Evolutionary conservation across 129 eudicot genomes (phyloP).

Genomic region (Daucus carota): DH1_v3.0 NC_030384.2:48718501-48719000

Average conservation of each 20-base stretch:
- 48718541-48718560: background rate
- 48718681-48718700: conserved; percentile 17
- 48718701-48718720: conserved; percentile 28
- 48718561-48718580: conserved; percentile 11
- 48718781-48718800: background rate
- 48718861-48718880: conserved; percentile 10
- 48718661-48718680: conserved; percentile 20
- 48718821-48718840: background rate
- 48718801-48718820: conserved; percentile 4
- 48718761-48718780: conserved; percentile 2
- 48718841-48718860: conserved; percentile 10
- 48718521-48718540: conserved; percentile 4
- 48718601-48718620: conserved; percentile 17
- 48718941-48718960: background rate
- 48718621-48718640: conserved; percentile 11
- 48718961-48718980: background rate
- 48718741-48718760: background rate
- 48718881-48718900: conserved; percentile 7
- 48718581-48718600: conserved; percentile 14
- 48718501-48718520: conserved; percentile 15
- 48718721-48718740: conserved; percentile 14
- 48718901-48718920: conserved; percentile 11
- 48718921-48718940: conserved; percentile 6
- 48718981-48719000: conserved; percentile 1
- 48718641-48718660: conserved; percentile 21